Evolutionary conservation across 75 land plant genomes (phyloP).

Genomic region (Cryptomeria japonica): DNA sequence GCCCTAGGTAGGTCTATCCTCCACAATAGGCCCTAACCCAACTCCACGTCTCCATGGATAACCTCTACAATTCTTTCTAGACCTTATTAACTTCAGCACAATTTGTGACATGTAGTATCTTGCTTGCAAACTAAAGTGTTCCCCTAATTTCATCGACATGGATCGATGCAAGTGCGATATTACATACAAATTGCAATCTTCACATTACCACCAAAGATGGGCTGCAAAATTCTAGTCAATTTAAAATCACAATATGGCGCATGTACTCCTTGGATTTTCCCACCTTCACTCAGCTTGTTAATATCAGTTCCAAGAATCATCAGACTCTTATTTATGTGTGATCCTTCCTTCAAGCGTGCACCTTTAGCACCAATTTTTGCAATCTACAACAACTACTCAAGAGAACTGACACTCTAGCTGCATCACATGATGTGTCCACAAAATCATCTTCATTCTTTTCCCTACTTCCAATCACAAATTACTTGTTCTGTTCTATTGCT

Average conservation of each 20-base stretch:
- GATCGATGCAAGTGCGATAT: constrained; percentile 91
- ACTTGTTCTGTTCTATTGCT: too few relatives aligned
- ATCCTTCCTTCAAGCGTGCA: constrained; percentile 90
- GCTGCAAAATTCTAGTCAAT: constrained; percentile 93
- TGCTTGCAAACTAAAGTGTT: too few relatives aligned
- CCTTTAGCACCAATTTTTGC: constrained; percentile 99
- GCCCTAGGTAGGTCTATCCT: too few relatives aligned
- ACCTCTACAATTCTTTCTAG: too few relatives aligned
- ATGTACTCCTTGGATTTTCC: constrained; percentile 92
- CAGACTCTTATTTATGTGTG: constrained; percentile 95
- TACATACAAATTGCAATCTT: constrained; percentile 95
- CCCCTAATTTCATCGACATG: too few relatives aligned
- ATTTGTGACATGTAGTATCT: too few relatives aligned
- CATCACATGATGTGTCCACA: constrained; percentile 64
- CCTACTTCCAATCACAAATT: constrained; percentile 97
- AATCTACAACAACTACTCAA: constrained; percentile 96
- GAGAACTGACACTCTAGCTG: constrained; percentile 96
- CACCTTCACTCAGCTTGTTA: constrained; percentile 97
- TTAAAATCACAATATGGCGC: constrained; percentile 98
- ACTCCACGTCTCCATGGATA: too few relatives aligned
- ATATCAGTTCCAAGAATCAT: constrained; percentile 97
- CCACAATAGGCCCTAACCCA: too few relatives aligned
- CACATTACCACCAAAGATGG: constrained; percentile 96
- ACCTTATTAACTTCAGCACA: too few relatives aligned
- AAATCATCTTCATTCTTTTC: constrained; percentile 71